Conservation (phyloP, 345 rosid species). For the Eucalyptus urophylla region DNA sequence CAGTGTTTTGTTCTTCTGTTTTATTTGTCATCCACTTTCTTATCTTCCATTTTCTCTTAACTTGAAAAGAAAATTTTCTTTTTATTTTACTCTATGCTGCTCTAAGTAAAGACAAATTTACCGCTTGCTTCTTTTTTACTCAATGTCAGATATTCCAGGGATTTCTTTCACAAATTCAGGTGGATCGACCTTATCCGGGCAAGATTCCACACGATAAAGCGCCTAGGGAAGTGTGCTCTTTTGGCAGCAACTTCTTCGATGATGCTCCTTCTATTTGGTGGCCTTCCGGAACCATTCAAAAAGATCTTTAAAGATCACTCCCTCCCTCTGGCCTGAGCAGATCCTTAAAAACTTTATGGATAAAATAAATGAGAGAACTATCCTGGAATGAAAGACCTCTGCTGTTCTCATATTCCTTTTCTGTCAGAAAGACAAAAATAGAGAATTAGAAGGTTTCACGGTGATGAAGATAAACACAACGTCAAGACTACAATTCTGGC, state of each 20-base stretch:
- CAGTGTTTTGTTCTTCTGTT: not conserved
- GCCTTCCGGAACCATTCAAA: not conserved
- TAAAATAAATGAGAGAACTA: accelerated
- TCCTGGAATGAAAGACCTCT: accelerated
- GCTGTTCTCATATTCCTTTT: accelerated
- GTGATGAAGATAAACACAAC: accelerated
- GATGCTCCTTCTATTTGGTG: not conserved
- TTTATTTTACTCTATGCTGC: not conserved
- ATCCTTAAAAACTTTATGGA: too few species aligned
- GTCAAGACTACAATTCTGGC: accelerated
- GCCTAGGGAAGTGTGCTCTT: not conserved
- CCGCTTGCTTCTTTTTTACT: not conserved
- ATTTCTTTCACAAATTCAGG: not conserved
- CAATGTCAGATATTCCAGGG: not conserved
- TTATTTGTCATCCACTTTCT: not conserved
- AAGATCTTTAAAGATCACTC: not conserved
- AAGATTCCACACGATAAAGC: not conserved
- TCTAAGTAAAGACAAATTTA: not conserved
- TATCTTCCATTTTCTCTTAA: not conserved
- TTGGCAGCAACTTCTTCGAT: not conserved
- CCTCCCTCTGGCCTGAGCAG: accelerated
- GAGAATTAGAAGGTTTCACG: accelerated
- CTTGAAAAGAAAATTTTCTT: not conserved
- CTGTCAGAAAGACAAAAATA: accelerated
- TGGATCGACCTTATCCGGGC: not conserved